Conservation (phyloP, 306 rosid species). For the Neltuma alba region DNA sequence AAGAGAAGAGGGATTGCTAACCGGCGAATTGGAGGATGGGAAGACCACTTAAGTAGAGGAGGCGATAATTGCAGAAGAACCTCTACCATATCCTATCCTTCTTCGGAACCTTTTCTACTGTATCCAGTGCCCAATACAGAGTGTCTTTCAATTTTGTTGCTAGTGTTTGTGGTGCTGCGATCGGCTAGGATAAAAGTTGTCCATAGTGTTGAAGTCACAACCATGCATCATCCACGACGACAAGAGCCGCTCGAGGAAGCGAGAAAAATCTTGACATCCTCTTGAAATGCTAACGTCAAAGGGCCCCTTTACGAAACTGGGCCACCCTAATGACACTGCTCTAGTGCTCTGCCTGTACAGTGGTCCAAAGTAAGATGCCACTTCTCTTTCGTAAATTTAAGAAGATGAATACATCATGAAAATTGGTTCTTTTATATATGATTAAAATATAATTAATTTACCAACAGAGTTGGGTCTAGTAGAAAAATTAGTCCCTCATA, state of each 20-base stretch:
- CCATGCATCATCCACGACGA: background rate
- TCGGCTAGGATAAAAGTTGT: background rate
- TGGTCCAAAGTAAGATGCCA: background rate
- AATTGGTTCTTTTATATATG: no score
- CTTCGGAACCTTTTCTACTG: background rate
- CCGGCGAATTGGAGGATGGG: constrained; percentile 55
- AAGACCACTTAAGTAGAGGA: constrained; percentile 43
- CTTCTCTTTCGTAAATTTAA: no score
- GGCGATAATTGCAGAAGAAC: constrained; percentile 56
- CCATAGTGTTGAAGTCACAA: background rate
- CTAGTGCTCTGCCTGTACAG: no score
- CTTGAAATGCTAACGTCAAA: constrained; percentile 38
- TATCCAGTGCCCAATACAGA: background rate
- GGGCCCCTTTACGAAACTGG: constrained; percentile 19
- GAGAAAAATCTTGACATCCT: constrained; percentile 26
- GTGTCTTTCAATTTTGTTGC: background rate
- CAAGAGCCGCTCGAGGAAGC: background rate
- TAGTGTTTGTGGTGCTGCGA: background rate
- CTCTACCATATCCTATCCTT: constrained; percentile 56
- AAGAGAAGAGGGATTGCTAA: constrained; percentile 21
- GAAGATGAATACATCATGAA: no score
- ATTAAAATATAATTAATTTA: no score
- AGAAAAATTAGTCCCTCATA: no score
- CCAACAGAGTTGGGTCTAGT: no score
- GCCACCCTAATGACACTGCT: background rate